Base-by-base conservation (phyloP, 2,329 filamentous ascomycete species). In the Penicillium sp. region DNA sequence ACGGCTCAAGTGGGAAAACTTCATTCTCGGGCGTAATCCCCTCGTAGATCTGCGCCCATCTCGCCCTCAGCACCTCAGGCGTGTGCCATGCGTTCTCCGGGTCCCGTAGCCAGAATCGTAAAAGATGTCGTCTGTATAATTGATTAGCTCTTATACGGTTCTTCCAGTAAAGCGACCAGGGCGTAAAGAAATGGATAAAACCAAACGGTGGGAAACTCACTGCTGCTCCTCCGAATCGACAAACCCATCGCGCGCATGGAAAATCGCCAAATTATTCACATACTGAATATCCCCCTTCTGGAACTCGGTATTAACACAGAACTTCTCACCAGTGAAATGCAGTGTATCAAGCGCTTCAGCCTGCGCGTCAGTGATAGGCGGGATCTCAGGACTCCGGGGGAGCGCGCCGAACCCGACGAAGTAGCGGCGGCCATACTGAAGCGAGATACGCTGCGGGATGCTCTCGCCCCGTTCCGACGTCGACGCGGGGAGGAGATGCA, bases 401-500 rank as follows among this genome's bases (percentile, higher is more conserved):
- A 79, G 73, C 0, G 74, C 76, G 53, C 73, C 71, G 56, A 78
- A 84, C 3, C 82, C 83, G 0, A 86, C 86, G 65, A 89, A 88
- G 41, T 76, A 78, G 1, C 87, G 81, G 3, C 87, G 82, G 0
- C 83, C 85, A 65, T 88, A 90, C 64, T 89, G 86, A 31, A 89
- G 81, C 7, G 86, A 74, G 0, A 89, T 72, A 1, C 85, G 80
- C 67, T 89, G 83, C 0, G 85, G 84, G 0, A 71, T 70, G 1
- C 70, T 72, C 0, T 66, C 74, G 0, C 35, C 35, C 9, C 13
- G 13, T 2, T 17, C 35, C 11, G 35, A 41, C 9, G 9, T 15
- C 9, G 78, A 83, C 9, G 80, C 79, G 0, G 84, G 81, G 51
- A 86, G 83, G 69, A 86, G 81, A 71, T 86, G 84, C 11, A 79